These are phyloP conservation scores for Neurospora sp. DNA, from an alignment of 495 filamentous ascomycete genomes.

Conservation along the genomic window DNA sequence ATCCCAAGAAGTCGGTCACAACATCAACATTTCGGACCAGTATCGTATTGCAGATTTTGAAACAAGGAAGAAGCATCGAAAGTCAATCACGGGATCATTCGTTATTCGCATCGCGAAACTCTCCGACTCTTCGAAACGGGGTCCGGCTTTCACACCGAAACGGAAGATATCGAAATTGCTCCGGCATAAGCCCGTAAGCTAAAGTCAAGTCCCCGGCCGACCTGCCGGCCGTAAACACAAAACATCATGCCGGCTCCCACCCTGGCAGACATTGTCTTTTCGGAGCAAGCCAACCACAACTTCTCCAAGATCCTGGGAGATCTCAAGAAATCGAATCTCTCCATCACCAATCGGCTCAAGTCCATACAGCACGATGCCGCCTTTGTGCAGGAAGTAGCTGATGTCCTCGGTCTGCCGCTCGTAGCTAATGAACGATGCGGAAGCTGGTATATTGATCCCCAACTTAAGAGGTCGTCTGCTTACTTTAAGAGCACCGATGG, in stretches of 20 bases:
- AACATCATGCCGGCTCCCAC: slow-evolving; percentile 12
- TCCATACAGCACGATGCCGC: slow-evolving; percentile 59
- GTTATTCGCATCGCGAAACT: background rate
- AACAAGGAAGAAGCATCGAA: background rate
- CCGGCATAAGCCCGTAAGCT: background rate
- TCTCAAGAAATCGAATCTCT: slow-evolving; percentile 64
- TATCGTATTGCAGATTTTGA: background rate
- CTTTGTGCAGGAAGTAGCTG: slow-evolving; percentile 50
- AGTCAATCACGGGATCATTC: background rate
- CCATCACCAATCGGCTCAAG: slow-evolving; percentile 65
- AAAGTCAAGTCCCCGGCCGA: background rate
- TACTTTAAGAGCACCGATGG: slow-evolving; percentile 99
- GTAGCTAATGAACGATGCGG: slow-evolving; percentile 90
- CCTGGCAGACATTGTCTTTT: slow-evolving; percentile 38
- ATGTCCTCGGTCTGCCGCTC: slow-evolving; percentile 54
- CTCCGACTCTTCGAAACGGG: background rate
- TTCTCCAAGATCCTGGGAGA: slow-evolving; percentile 44
- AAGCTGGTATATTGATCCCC: slow-evolving; percentile 82
- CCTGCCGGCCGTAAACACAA: background rate
- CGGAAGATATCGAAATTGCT: background rate
- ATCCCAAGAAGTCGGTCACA: background rate
- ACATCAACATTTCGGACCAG: background rate
- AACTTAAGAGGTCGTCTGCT: slow-evolving; percentile 52
- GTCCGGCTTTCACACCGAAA: background rate
- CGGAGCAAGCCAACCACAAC: slow-evolving; percentile 41